A percentile compares a stretch with the other conserved stretches of the same genome.
Conservation (phyloP, 1,284 basidiomycete species). For the Mycosarcoma mackinlayi region DNA sequence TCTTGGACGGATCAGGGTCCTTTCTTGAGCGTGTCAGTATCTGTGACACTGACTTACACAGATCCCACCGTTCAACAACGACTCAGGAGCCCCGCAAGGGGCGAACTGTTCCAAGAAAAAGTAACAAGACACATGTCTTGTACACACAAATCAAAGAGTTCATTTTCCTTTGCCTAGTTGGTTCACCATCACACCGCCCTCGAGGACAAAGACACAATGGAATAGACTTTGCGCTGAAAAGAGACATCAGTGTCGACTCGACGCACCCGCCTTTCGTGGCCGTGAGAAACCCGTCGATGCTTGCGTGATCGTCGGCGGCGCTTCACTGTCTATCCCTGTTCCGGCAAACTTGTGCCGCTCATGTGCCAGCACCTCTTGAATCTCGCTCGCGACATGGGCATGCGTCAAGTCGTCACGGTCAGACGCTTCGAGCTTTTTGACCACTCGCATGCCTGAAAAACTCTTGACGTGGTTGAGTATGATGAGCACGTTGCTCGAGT, state of each 20-base stretch:
- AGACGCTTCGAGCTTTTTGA: slow-evolving; percentile 52
- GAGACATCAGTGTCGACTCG: slow-evolving; percentile 13
- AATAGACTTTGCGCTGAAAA: too few relatives aligned
- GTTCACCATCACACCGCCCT: too few relatives aligned
- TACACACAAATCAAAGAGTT: too few relatives aligned
- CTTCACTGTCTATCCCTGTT: slow-evolving; percentile 24
- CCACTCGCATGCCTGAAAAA: slow-evolving; percentile 49
- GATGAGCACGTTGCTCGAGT: slow-evolving; percentile 52
- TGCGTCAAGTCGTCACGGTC: slow-evolving; percentile 37
- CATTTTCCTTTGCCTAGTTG: too few relatives aligned
- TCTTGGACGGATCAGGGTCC: too few relatives aligned
- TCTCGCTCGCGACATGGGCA: slow-evolving; percentile 25
- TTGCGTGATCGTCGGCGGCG: slow-evolving; percentile 18
- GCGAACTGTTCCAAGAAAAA: too few relatives aligned
- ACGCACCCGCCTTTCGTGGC: slow-evolving; percentile 40
- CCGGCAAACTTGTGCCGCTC: slow-evolving; percentile 44
- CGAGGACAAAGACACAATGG: too few relatives aligned
- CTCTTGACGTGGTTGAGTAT: slow-evolving; percentile 45
- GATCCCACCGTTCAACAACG: not conserved
- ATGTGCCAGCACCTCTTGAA: slow-evolving; percentile 34
- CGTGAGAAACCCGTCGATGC: slow-evolving; percentile 26
- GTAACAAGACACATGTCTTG: too few relatives aligned
- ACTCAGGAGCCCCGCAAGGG: too few relatives aligned
- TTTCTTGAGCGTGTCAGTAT: not conserved
- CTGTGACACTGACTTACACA: too few relatives aligned